Base-by-base conservation (phyloP, 2,329 filamentous ascomycete species). In the Plectosphaerella sp. region DNA sequence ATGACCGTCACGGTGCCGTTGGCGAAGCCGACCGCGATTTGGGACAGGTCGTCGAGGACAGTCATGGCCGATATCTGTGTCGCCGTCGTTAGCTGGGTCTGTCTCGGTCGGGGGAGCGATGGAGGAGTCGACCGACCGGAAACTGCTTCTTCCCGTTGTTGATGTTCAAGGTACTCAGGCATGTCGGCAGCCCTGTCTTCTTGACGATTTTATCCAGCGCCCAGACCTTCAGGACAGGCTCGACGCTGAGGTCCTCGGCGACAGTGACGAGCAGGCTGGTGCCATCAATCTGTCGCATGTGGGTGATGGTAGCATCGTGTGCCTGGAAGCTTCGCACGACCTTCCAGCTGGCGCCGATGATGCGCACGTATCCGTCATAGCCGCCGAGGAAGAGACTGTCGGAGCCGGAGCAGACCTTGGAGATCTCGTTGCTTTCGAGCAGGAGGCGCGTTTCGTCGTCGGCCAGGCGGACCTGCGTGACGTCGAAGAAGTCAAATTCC, bases 401-500 rank as follows among this genome's bases (percentile, higher is more conserved):
- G 51, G 91, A 91, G 39, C 93, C 93, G 28, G 92, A 88, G 66
- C 89, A 91, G 47, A 96, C 80, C 64, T 86, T 91, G 49, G 89
- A 88, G 54, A 96, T 86, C 61, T 91, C 90, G 67, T 82, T 83
- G 80, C 89, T 88, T 70, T 92, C 87, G 74, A 95, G 88, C 66
- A 91, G 80, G 65, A 84, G 80, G 61, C 85, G 84, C 67, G 84
- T 87, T 67, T 95, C 90, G 64, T 87, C 87, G 68, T 95, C 88
- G 61, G 82, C 82, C 63, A 92, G 80, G 65, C 87, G 84, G 70
- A 97, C 86, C 67, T 89, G 87, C 67, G 85, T 85, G 70, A 96
- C 91, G 73, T 97, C 91, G 82, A 99, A 97, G 86, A 99, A 99
- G 80, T 96, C 92, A 77, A 99, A 99, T 62, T 88, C 87, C 88